A percentile compares a stretch with the other conserved stretches of the same genome.
These are phyloP conservation scores for Penicillium sp. DNA, from an alignment of 2,329 filamentous ascomycete species.

Conservation along the genomic window DNA sequence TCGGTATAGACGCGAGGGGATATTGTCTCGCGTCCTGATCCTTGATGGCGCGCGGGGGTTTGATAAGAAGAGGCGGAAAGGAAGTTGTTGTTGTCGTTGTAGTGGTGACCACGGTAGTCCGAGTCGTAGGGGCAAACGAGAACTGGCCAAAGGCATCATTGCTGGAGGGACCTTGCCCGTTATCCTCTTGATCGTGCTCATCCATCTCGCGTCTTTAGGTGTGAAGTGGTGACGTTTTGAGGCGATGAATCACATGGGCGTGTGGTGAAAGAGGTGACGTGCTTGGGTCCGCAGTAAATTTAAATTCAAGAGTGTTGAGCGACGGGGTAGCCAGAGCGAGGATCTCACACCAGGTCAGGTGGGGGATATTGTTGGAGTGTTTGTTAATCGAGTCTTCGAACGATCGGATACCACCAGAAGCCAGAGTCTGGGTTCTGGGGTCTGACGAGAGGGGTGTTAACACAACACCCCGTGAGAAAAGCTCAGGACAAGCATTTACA, in stretches of 20 bases:
- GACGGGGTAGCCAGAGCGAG: slow-evolving; percentile 16
- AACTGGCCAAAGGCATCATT: slow-evolving; percentile 58
- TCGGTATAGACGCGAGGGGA: slow-evolving; percentile 79
- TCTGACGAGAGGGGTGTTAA: slow-evolving; percentile 13
- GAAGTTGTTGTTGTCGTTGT: slow-evolving; percentile 82
- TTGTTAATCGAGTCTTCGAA: not conserved
- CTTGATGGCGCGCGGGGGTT: slow-evolving; percentile 68
- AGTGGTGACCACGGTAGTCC: slow-evolving; percentile 75
- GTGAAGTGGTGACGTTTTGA: slow-evolving; percentile 18
- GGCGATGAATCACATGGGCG: slow-evolving; percentile 15
- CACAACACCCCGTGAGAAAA: slow-evolving; percentile 27
- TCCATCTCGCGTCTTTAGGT: slow-evolving; percentile 32
- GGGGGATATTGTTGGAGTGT: slow-evolving; percentile 16
- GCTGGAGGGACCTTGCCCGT: slow-evolving; percentile 28
- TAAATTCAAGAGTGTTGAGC: slow-evolving; percentile 9
- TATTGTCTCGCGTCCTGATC: slow-evolving; percentile 86
- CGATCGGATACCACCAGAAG: not conserved
- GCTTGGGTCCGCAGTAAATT: slow-evolving; percentile 17
- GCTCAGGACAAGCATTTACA: slow-evolving; percentile 28
- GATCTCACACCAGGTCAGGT: slow-evolving; percentile 17
- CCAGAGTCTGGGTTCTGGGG: not conserved
- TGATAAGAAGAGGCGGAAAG: slow-evolving; percentile 82
- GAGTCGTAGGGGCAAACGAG: slow-evolving; percentile 64
- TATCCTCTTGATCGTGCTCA: slow-evolving; percentile 26
- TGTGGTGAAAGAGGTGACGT: slow-evolving; percentile 15